Percentiles rank a stretch among this genome's conserved stretches.
Evolutionary conservation across 2,329 filamentous ascomycete genomes (phyloP).

Genomic region (Botryotinia convoluta): DNA sequence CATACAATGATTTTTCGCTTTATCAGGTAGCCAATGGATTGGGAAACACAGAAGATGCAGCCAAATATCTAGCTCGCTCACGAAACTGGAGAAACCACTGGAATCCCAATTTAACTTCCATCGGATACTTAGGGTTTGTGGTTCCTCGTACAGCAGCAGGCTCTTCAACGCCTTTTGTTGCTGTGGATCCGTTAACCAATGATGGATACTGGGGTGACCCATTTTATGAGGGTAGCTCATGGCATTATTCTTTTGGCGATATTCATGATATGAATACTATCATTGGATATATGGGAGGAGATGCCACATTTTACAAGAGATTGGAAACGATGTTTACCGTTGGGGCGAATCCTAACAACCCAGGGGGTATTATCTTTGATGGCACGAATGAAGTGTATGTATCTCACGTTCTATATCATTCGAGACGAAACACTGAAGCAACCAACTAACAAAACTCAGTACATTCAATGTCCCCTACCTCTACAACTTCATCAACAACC

Average conservation of each 20-base stretch:
- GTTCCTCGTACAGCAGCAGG: constrained; percentile 54
- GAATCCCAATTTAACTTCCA: constrained; percentile 56
- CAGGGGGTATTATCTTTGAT: constrained; percentile 56
- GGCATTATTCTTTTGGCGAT: constrained; percentile 54
- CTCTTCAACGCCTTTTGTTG: constrained; percentile 38
- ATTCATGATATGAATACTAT: constrained; percentile 53
- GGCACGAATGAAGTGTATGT: constrained; percentile 36
- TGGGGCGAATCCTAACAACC: constrained; percentile 36
- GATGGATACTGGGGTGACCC: constrained; percentile 53
- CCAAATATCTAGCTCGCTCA: constrained; percentile 37
- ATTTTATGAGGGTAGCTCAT: constrained; percentile 51
- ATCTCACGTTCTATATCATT: neutral
- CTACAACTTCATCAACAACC: constrained; percentile 50
- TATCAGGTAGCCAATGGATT: constrained; percentile 55
- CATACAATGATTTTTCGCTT: constrained; percentile 65
- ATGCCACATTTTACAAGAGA: constrained; percentile 47
- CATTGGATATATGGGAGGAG: constrained; percentile 48
- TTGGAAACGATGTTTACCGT: constrained; percentile 51
- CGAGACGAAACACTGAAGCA: neutral
- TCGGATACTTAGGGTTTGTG: constrained; percentile 66
- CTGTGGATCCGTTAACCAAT: constrained; percentile 49
- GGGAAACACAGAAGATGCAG: constrained; percentile 38
- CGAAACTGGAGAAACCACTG: constrained; percentile 72
- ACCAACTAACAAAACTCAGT: neutral
- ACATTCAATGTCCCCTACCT: constrained; percentile 62